These are phyloP conservation scores for Cornus controversa DNA, from an alignment of 148 eudicot genomes.

Conservation along the genomic window DNA sequence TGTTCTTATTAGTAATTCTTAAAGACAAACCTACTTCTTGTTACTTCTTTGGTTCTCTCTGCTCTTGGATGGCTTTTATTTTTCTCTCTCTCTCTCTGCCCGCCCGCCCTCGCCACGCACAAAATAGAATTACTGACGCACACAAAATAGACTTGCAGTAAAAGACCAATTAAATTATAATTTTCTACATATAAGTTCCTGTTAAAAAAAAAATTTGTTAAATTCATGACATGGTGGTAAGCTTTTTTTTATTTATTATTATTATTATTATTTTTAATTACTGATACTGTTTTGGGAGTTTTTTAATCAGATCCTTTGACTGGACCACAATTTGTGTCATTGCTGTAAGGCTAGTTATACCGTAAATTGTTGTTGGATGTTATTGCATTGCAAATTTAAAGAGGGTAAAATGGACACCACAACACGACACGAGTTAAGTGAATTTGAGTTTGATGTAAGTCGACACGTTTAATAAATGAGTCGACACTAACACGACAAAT, in stretches of 20 bases:
- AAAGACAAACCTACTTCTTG: slow-evolving; percentile 3
- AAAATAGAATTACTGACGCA: no score
- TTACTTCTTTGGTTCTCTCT: neutral
- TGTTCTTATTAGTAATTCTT: neutral
- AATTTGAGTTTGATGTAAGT: no score
- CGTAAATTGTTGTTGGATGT: neutral
- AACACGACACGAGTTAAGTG: no score
- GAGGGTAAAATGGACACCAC: no score
- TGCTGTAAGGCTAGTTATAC: neutral
- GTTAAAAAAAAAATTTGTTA: neutral
- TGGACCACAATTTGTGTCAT: neutral
- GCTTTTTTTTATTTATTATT: neutral
- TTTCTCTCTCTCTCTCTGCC: no score
- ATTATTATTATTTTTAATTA: no score
- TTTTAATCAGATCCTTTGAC: neutral
- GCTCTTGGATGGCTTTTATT: neutral
- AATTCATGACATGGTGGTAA: neutral
- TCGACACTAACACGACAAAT: no score
- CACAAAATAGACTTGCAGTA: neutral
- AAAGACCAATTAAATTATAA: neutral
- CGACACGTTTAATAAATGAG: no score
- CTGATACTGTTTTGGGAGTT: neutral
- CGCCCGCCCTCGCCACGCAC: no score
- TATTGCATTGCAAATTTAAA: no score
- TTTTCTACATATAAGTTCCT: neutral